Conservation (phyloP, 2,329 filamentous ascomycete species). For the Colletotrichum truncatum region DNA sequence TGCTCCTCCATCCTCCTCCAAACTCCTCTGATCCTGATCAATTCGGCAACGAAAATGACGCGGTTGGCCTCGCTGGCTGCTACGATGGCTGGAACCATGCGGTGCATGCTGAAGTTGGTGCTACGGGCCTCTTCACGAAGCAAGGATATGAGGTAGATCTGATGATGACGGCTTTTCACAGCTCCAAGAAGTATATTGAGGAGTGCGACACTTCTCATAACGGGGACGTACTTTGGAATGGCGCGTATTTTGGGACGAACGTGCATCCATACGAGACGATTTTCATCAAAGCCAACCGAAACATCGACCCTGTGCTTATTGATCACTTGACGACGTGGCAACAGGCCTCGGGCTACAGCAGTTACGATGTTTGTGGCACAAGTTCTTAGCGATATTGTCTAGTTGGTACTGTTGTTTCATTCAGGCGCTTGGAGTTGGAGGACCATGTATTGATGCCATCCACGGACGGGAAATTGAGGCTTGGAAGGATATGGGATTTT, state of each 20-base stretch:
- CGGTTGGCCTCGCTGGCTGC: constrained; percentile 41
- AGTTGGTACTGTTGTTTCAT: too few species aligned
- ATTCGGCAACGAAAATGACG: constrained; percentile 36
- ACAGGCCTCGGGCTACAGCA: constrained; percentile 32
- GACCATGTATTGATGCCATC: too few species aligned
- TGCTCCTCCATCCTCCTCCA: constrained; percentile 42
- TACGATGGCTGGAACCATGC: constrained; percentile 37
- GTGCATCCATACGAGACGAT: constrained; percentile 49
- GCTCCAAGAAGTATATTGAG: constrained; percentile 20
- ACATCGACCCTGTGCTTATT: constrained; percentile 39
- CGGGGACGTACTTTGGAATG: constrained; percentile 38
- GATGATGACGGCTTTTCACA: constrained; percentile 43
- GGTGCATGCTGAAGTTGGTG: constrained; percentile 42
- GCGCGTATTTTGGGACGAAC: constrained; percentile 42
- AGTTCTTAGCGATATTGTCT: neutral
- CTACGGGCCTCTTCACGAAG: constrained; percentile 38
- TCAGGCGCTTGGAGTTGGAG: neutral
- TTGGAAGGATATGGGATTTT: too few species aligned
- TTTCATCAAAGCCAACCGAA: constrained; percentile 45
- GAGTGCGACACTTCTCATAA: constrained; percentile 28
- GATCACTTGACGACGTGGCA: constrained; percentile 43
- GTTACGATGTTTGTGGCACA: constrained; percentile 36
- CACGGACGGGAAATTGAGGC: too few species aligned
- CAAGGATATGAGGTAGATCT: constrained; percentile 45
- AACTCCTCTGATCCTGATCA: constrained; percentile 31